Conservation (phyloP, 2,329 filamentous ascomycete species). For the Alternaria consortialis region DNA sequence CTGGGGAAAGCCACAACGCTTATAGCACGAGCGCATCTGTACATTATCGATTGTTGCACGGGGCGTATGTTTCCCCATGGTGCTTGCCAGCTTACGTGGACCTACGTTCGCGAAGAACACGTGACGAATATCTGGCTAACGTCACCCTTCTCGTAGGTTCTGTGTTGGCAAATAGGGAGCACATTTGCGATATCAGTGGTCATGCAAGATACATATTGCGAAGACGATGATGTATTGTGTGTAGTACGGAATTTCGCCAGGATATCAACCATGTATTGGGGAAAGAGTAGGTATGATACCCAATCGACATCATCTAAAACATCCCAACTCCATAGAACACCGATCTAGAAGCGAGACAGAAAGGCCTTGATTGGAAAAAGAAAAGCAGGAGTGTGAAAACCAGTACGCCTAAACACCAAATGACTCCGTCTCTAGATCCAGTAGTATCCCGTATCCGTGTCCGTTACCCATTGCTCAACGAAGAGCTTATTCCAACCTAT, state of each 20-base stretch:
- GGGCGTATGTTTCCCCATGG: slow-evolving; percentile 7
- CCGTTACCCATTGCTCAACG: slow-evolving; percentile 19
- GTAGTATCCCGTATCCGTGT: neutral
- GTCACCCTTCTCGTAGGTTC: slow-evolving; percentile 25
- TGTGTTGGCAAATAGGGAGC: slow-evolving; percentile 35
- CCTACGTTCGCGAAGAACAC: neutral
- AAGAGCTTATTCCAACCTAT: slow-evolving; percentile 22
- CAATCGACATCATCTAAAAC: neutral
- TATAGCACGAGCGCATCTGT: slow-evolving; percentile 25
- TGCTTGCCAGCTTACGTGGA: slow-evolving; percentile 15
- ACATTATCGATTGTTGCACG: slow-evolving; percentile 11
- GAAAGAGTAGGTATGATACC: neutral
- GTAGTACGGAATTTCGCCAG: neutral
- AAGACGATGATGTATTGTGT: neutral
- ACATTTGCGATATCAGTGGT: neutral
- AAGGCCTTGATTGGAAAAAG: neutral
- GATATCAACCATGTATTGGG: neutral
- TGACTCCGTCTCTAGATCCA: slow-evolving; percentile 13
- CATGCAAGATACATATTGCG: neutral
- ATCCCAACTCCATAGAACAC: neutral
- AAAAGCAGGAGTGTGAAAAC: neutral
- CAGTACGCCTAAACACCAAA: slow-evolving; percentile 8
- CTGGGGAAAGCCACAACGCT: slow-evolving; percentile 30
- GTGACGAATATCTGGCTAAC: slow-evolving; percentile 10
- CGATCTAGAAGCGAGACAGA: neutral